Base-by-base conservation (phyloP, 2,329 filamentous ascomycete species). In the Pseudomassariella vexata region DNA sequence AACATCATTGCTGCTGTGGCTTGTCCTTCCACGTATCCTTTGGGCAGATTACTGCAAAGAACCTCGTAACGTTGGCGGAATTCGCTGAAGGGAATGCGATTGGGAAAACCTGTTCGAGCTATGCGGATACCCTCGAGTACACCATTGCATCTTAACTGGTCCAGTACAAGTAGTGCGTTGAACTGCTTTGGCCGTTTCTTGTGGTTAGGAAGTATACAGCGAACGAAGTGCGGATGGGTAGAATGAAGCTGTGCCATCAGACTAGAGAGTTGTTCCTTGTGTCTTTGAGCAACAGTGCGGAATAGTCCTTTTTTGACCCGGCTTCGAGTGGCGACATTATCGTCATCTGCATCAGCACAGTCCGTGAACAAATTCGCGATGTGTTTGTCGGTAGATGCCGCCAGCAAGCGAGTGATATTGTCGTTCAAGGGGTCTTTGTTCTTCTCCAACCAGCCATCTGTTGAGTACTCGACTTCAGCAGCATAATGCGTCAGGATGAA, bases 361-460 rank as follows among this genome's bases (percentile, higher is more conserved):
- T 98, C 94, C 5, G 76, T 68, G 56, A 98, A 98, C 0, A 98
- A 70, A 23, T 72, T 74, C 2, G 88, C 85, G 39, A 96, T 72
- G 52, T 98, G 90, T 41, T 75, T 78, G 53, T 96, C 82, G 3
- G 72, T 78, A 1, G 94, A 98, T 10, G 73, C 70, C 22, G 89
- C 85, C 21, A 98, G 73, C 6, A 98, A 71, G 15, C 87, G 78
- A 0, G 94, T 98, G 40, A 98, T 74, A 41, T 96, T 98, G 68
- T 98, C 94, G 49, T 96, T 96, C 27, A 98, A 61, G 2, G 92
- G 94, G 50, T 98, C 92, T 57, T 98, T 98, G 68, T 98, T 98
- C 71, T 96, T 98, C 59, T 96, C 90, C 20, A 98, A 66, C 92
- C 92, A 98, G 36, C 85, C 85, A 35, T 90, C 79, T 0, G 92